Evolutionary conservation across 768 basidiomycete species (phyloP).

Genomic region (Ephemerocybe angulata): DNA sequence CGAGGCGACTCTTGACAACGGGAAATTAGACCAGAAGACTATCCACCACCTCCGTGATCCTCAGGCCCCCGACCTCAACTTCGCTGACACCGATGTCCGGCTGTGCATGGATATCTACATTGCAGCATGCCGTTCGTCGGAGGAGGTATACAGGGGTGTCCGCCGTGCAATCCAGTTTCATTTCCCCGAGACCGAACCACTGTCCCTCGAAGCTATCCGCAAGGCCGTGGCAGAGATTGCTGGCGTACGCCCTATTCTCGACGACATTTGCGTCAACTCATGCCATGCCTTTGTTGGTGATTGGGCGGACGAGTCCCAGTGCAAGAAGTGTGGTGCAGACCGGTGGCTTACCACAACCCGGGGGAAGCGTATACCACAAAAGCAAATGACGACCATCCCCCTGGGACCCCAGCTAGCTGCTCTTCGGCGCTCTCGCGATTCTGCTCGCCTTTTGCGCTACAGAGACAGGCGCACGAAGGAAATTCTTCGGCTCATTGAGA

Average conservation of each 20-base stretch:
- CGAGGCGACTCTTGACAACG: constrained; percentile 24
- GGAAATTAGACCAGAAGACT: constrained; percentile 15
- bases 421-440: constrained; percentile 16
- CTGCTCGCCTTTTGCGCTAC: constrained; percentile 27
- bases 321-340: constrained; percentile 14
- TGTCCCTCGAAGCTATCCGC: constrained; percentile 27
- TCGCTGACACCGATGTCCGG: background rate
- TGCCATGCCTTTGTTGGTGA: constrained; percentile 24
- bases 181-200: constrained; percentile 13
- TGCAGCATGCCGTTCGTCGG: constrained; percentile 1
- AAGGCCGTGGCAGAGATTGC: constrained; percentile 16
- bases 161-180: background rate
- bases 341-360: constrained; percentile 1
- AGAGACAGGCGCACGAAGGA: constrained; percentile 16
- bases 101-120: constrained; percentile 11
- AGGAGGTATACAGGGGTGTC: background rate
- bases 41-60: constrained; percentile 25
- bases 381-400: constrained; percentile 35
- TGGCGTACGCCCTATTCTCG: constrained; percentile 23
- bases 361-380: constrained; percentile 14
- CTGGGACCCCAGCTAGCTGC: constrained; percentile 44
- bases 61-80: constrained; percentile 4
- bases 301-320: constrained; percentile 9
- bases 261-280: constrained; percentile 35
- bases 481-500: constrained; percentile 14